phyloP scores from a whole-genome alignment of 2,329 filamentous ascomycete genomes.

The Alternaria triticina region DNA sequence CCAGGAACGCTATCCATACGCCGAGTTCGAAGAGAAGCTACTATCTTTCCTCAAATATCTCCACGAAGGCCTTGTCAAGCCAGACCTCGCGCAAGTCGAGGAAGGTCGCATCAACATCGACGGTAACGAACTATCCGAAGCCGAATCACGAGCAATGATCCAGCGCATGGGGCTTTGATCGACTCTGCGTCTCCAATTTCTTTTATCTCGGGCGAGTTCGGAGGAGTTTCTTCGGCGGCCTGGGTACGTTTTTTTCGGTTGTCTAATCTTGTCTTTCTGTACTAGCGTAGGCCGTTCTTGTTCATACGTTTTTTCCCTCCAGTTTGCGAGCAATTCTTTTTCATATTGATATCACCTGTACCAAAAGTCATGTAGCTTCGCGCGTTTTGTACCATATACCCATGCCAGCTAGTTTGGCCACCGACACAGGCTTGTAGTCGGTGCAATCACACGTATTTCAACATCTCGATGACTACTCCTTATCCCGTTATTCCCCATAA shows the following conservation, averaged over 20 bases:
- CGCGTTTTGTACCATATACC: background rate
- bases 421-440: background rate
- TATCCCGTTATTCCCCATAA: background rate
- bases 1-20: constrained; percentile 41
- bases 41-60: constrained; percentile 53
- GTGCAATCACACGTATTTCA: background rate
- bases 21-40: constrained; percentile 49
- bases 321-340: background rate
- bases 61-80: constrained; percentile 52
- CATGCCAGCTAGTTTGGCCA: background rate
- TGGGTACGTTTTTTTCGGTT: background rate
- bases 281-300: background rate
- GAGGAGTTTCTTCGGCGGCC: background rate
- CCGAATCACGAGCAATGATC: constrained; percentile 42
- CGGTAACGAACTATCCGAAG: constrained; percentile 37
- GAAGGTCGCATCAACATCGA: constrained; percentile 50
- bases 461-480: background rate
- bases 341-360: background rate
- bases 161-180: constrained; percentile 39
- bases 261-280: background rate
- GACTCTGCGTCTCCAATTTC: no score
- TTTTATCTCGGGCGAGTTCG: background rate
- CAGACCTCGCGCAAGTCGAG: constrained; percentile 61
- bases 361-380: background rate
- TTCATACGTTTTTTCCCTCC: background rate